A percentile compares a stretch with the other conserved stretches of the same genome.
These are phyloP conservation scores for Cymbopogon citratus DNA, from an alignment of 176 grass and related monocot genomes.

Conservation along the genomic window DNA sequence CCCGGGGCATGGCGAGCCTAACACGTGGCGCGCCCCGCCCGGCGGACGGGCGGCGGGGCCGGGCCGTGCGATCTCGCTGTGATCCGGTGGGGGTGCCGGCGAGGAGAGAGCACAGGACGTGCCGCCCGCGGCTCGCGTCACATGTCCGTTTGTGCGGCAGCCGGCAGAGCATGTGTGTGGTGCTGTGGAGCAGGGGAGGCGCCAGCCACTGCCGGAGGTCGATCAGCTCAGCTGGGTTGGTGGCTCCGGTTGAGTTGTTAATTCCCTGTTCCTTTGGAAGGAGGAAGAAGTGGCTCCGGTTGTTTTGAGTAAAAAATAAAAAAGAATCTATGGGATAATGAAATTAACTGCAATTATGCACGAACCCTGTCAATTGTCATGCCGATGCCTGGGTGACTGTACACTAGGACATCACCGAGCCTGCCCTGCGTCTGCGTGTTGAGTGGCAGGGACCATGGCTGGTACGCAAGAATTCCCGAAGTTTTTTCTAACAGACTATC, in stretches of 20 bases:
- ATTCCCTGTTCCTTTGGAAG: background rate
- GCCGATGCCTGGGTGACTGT: background rate
- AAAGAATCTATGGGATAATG: background rate
- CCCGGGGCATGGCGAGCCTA: background rate
- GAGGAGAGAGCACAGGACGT: background rate
- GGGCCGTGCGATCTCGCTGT: background rate
- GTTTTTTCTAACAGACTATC: background rate
- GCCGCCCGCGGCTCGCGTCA: background rate
- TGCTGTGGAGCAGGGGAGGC: background rate
- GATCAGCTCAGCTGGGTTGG: background rate
- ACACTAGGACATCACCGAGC: background rate
- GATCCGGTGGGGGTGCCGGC: background rate
- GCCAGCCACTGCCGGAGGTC: background rate
- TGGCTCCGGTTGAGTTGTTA: background rate
- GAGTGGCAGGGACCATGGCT: background rate
- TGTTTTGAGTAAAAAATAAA: background rate
- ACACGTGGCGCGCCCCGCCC: conserved; percentile 27
- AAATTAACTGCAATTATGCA: background rate
- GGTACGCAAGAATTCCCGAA: background rate
- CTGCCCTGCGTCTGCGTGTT: background rate
- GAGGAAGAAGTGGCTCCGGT: background rate
- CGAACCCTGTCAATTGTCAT: background rate
- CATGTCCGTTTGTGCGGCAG: conserved; percentile 22
- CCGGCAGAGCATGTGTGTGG: conserved; percentile 40
- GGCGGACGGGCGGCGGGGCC: background rate